Base-by-base conservation (phyloP, 108 stramenopile species). In the Cafeteria roenbergensis region DNA sequence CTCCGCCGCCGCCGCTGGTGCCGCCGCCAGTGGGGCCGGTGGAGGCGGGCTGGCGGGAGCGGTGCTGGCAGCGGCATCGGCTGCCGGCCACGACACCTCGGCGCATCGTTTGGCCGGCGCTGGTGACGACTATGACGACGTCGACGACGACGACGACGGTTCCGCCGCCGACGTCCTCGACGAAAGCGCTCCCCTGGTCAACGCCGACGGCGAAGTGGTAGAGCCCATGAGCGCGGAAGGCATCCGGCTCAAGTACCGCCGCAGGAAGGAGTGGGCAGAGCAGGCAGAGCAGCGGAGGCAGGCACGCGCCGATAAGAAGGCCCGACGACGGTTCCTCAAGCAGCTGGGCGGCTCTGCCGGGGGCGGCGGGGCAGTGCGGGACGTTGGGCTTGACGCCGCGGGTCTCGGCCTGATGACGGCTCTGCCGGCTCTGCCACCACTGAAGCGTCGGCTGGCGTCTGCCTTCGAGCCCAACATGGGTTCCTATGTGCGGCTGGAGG, bases 381-480 rank as follows among this genome's bases (percentile, higher is more conserved):
- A 55, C 28, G 57, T 62, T 22, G 74, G 71, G 34, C 74, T 68
- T 28, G 77, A 51, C 8, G 52, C 52, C 2, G 59, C 9, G 24
- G 3, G 29, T 27, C 6, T 12, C 12, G 17, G 17, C 6, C 12
- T 17, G 12, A 6, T 48, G 42, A 17, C 6, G 12, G 42, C 42
- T 12, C 34, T 37, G 20, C 59, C 59, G 2, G 34, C 29, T 3
- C 3, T 86, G 25, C 89, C 90, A 32, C 66, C 89, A 37, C 86
- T 90, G 53, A 88, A 87, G 1, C 75, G 78, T 27, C 88, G 20
- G 17, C 20, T 69, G 27, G n/a, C 63, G 3, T 25, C 25, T 17
- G 48, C 87, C 20, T 99, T 95, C 77, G 91, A 95, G 50, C 87
- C 89, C 36, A 90, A 87, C 81, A 91, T 96, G 90, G 82, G 88